These are phyloP conservation scores for Globisporangium megalacanthum DNA, from an alignment of 352 stramenopile species.

Conservation along the genomic window DNA sequence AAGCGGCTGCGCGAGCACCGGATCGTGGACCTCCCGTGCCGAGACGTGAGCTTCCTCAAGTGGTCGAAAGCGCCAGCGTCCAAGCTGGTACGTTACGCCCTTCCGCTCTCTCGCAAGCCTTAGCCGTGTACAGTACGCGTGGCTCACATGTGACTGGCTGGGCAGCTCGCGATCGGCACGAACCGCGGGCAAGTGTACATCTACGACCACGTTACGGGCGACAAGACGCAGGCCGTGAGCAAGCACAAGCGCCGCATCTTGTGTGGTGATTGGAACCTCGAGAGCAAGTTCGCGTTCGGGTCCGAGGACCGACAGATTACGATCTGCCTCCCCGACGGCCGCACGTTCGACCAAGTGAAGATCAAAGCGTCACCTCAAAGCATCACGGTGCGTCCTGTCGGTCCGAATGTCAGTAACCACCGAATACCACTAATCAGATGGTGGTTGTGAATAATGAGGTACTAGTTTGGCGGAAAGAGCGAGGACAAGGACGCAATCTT, in stretches of 20 bases:
- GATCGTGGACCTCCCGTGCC: slow-evolving; percentile 62
- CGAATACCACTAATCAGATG: no score
- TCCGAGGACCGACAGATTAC: slow-evolving; percentile 77
- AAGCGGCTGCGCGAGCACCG: slow-evolving; percentile 55
- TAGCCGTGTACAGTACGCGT: no score
- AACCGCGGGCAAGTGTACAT: slow-evolving; percentile 74
- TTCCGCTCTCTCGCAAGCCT: no score
- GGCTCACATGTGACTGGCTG: no score
- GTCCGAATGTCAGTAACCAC: no score
- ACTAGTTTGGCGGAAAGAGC: slow-evolving; percentile 68
- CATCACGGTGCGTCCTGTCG: slow-evolving; percentile 29
- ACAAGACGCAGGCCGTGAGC: slow-evolving; percentile 48
- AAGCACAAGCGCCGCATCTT: slow-evolving; percentile 80
- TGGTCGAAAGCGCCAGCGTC: slow-evolving; percentile 69
- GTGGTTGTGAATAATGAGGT: no score
- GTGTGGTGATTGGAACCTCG: slow-evolving; percentile 73
- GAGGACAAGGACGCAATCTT: slow-evolving; percentile 70
- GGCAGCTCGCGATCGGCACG: slow-evolving; percentile 60
- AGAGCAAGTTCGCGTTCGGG: slow-evolving; percentile 80
- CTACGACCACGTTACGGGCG: slow-evolving; percentile 56
- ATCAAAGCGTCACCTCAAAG: slow-evolving; percentile 68
- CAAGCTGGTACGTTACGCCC: slow-evolving; percentile 32
- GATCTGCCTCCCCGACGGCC: slow-evolving; percentile 57
- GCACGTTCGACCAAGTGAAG: slow-evolving; percentile 71
- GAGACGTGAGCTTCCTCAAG: slow-evolving; percentile 73